A percentile compares a stretch with the other conserved stretches of the same genome.
These are phyloP conservation scores for Kodamaea arcana DNA, from an alignment of 1,139 yeast species.

Conservation along the genomic window DNA sequence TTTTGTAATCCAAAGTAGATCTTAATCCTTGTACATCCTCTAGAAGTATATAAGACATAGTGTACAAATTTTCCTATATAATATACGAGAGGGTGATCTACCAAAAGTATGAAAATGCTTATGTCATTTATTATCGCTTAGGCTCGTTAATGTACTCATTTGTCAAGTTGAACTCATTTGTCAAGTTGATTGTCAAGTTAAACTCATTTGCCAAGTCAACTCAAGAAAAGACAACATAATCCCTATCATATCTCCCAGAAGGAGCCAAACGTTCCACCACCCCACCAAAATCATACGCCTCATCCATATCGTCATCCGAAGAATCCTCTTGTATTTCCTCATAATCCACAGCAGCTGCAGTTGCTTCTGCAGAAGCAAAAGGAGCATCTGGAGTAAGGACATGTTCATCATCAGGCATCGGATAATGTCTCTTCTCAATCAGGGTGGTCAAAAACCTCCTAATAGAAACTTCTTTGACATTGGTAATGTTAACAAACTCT, in stretches of 20 bases:
- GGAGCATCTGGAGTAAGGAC: not conserved
- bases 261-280: slow-evolving; percentile 3
- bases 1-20: too few relatives aligned
- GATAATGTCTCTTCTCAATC: slow-evolving; percentile 29
- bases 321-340: slow-evolving; percentile 1
- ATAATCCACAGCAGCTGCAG: not conserved
- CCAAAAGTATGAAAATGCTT: too few relatives aligned
- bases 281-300: slow-evolving; percentile 5
- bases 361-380: not conserved
- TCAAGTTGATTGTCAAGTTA: too few relatives aligned
- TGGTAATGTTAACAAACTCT: slow-evolving; percentile 23
- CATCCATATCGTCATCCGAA: slow-evolving; percentile 5
- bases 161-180: too few relatives aligned
- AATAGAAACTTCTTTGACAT: slow-evolving; percentile 27
- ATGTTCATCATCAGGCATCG: slow-evolving; percentile 9
- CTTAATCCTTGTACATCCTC: too few relatives aligned
- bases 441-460: slow-evolving; percentile 23
- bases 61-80: too few relatives aligned
- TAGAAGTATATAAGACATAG: too few relatives aligned
- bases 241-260: slow-evolving; percentile 4
- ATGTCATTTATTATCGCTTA: too few relatives aligned
- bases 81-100: too few relatives aligned
- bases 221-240: slow-evolving; percentile 2
- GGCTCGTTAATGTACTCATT: too few relatives aligned
- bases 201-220: too few relatives aligned